Evolutionary conservation across 228 moss, liverwort and hornwort species (phyloP).

Genomic region (Sphagnum magellanicum): DNA sequence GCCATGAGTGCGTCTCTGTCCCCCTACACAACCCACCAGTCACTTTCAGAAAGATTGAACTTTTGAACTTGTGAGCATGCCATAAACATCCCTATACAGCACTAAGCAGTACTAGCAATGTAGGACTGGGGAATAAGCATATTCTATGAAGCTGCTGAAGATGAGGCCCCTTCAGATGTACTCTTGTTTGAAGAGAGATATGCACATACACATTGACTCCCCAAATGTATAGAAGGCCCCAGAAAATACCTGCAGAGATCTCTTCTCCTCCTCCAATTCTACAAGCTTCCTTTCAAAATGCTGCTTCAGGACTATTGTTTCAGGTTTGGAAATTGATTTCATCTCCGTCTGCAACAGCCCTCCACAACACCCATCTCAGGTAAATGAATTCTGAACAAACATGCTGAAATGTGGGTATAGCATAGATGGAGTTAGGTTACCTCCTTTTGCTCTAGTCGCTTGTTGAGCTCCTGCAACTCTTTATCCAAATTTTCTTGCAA

Average conservation of each 20-base stretch:
- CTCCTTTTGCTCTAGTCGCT: conserved; percentile 89
- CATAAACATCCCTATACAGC: too few species aligned
- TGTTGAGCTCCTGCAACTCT: conserved; percentile 86
- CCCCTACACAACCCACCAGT: conserved; percentile 26
- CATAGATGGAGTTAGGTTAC: conserved; percentile 6
- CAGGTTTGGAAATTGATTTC: conserved; percentile 73
- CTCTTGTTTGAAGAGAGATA: too few species aligned
- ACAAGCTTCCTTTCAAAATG: conserved; percentile 89
- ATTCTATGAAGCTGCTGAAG: too few species aligned
- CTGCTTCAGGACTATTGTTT: conserved; percentile 77
- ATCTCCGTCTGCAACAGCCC: conserved; percentile 69
- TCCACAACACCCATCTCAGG: not conserved
- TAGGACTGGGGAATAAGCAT: too few species aligned
- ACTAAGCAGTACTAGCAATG: too few species aligned
- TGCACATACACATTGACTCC: too few species aligned
- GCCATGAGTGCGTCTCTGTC: conserved; percentile 78
- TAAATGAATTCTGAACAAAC: too few species aligned
- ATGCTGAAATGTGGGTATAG: too few species aligned
- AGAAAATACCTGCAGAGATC: conserved; percentile 61
- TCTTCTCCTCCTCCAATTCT: conserved; percentile 95
- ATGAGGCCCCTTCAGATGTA: too few species aligned
- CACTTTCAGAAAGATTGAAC: too few species aligned
- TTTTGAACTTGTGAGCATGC: too few species aligned
- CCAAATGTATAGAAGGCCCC: not conserved
- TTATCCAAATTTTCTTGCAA: conserved; percentile 87